Evolutionary conservation across 805 yeast species (phyloP).

Genomic region (Nakazawaea anatomiae): DNA sequence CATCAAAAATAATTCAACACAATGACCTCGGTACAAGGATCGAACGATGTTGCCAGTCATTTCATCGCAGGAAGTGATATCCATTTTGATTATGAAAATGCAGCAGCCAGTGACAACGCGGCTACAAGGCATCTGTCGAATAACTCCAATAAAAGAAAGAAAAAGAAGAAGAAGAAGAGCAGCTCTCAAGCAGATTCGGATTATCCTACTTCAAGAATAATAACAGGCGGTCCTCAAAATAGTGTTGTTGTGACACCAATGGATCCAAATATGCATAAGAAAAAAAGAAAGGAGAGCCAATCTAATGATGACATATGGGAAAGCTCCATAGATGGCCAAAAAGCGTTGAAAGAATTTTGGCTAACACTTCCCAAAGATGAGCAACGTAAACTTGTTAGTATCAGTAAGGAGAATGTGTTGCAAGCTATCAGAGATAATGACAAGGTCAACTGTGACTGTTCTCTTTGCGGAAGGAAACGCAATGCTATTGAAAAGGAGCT

Average conservation of each 20-base stretch:
- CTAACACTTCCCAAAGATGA: slow-evolving; percentile 51
- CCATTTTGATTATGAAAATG: slow-evolving; percentile 20
- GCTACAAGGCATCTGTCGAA: not conserved
- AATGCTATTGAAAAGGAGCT: slow-evolving; percentile 70
- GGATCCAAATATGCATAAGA: slow-evolving; percentile 7
- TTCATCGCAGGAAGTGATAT: slow-evolving; percentile 25
- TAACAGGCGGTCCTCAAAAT: slow-evolving; percentile 57
- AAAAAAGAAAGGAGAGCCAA: slow-evolving; percentile 3
- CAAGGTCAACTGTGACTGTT: slow-evolving; percentile 58
- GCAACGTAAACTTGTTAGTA: slow-evolving; percentile 54
- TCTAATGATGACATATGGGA: slow-evolving; percentile 33
- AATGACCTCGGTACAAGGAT: slow-evolving; percentile 4
- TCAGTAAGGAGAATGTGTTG: slow-evolving; percentile 66
- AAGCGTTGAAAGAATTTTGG: slow-evolving; percentile 58
- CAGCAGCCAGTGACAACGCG: not conserved
- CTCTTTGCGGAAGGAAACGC: slow-evolving; percentile 72
- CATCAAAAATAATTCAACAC: not conserved
- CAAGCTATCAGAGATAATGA: slow-evolving; percentile 57
- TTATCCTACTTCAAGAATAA: slow-evolving; percentile 67
- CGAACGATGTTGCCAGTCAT: slow-evolving; percentile 12
- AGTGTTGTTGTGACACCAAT: slow-evolving; percentile 70
- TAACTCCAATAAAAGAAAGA: slow-evolving; percentile 13
- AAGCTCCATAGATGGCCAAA: slow-evolving; percentile 43
- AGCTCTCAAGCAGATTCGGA: slow-evolving; percentile 42
- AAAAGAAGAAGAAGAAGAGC: slow-evolving; percentile 12